These are phyloP conservation scores for Pinguiococcus pyrenoidosus DNA, from an alignment of 108 stramenopile genomes.

Conservation along the genomic window DNA sequence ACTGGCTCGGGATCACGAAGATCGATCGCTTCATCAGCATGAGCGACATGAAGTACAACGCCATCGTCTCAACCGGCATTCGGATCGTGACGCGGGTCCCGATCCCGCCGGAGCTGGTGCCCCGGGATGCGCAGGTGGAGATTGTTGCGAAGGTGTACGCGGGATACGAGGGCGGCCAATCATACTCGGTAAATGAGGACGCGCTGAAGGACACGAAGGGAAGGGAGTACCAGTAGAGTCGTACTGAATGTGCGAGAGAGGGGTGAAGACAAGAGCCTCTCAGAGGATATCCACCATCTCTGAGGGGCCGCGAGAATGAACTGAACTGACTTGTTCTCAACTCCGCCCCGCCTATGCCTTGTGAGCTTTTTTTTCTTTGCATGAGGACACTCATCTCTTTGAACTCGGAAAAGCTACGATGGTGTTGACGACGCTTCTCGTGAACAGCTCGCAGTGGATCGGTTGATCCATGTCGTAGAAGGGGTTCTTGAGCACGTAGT, in stretches of 20 bases:
- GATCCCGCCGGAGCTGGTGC: constrained; percentile 91
- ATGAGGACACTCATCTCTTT: too few species aligned
- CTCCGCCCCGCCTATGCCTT: too few species aligned
- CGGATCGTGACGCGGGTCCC: constrained; percentile 93
- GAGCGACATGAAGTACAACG: constrained; percentile 99
- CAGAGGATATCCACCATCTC: too few species aligned
- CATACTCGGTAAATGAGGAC: constrained; percentile 65
- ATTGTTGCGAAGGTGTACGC: constrained; percentile 95
- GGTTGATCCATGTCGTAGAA: constrained; percentile 52
- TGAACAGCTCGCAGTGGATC: constrained; percentile 47
- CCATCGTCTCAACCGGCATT: constrained; percentile 78
- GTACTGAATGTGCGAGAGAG: too few species aligned
- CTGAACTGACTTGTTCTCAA: too few species aligned
- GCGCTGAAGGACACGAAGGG: constrained; percentile 69
- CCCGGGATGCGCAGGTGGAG: constrained; percentile 94
- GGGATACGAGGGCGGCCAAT: constrained; percentile 89
- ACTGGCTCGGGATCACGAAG: constrained; percentile 82
- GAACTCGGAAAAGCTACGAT: too few species aligned
- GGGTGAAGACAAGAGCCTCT: too few species aligned
- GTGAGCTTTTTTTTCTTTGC: too few species aligned
- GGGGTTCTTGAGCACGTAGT: constrained; percentile 54
- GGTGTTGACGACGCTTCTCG: too few species aligned
- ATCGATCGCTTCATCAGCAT: constrained; percentile 94
- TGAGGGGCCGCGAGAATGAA: too few species aligned
- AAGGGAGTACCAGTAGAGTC: constrained; percentile 63